Evolutionary conservation across 2,329 filamentous ascomycete species (phyloP), one percentile per base, ranked within the genome.

Genomic region (Paecilomyces sp.): DNA sequence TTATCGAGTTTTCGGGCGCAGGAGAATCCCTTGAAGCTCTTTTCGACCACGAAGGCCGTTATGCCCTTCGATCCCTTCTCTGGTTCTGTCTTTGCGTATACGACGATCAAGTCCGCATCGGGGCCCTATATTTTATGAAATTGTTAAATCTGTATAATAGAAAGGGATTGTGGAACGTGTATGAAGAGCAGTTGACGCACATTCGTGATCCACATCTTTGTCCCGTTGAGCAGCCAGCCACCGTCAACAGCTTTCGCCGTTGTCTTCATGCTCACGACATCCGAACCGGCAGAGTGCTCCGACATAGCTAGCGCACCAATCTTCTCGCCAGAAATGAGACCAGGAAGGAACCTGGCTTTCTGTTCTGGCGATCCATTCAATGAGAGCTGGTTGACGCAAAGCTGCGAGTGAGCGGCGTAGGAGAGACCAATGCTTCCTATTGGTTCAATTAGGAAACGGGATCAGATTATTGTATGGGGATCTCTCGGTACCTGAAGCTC

Each of bases 191-290:
- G 5, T n/a, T n/a, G 18, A 67, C 75, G 52, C 66, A 83, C 91
- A 76, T 99, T 99, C 63, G 93, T 99, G 73, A 99, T 99, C 93
- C 93, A 99, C 93, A 97, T 97, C 82, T 99, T 97, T 62, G 88
- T 90, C 33, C 92, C 93, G 70, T 92, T 91, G 58, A 99, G 80
- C 22, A 92, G 63, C 74, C 89, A 97, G 30, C 93, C 93, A 36
- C 92, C 92, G 68, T 94, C 89, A 11, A 91, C 89, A 64, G 85
- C 82, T 72, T 85, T 89, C 0, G 92, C 93, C 2, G 85, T 88
- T 53, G 88, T 95, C 73, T 92, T 91, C 93, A 97, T 97, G 76
- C 89, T 90, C 30, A 99, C 92, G 3, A 99, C 93, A 76, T 99
- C 93, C 66, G 88, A 92, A 13, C 93, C 93, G 0, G 93, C 88